Evolutionary conservation across 2,329 filamentous ascomycete species (phyloP), one percentile per base, ranked within the genome.

Genomic region (Colletotrichum karsti): DNA sequence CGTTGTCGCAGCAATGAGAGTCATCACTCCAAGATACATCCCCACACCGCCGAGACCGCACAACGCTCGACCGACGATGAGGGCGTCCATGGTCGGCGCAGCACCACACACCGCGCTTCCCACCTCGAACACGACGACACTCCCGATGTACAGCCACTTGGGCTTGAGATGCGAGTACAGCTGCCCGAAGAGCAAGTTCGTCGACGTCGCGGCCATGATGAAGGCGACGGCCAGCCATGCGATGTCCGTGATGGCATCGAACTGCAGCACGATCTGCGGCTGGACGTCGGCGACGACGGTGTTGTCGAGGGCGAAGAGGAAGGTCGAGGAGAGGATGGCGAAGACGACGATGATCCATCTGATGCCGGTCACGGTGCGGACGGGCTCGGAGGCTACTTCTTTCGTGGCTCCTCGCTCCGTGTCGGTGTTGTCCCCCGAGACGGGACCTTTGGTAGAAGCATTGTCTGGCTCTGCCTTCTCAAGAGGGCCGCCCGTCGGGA

Each of bases 271-370:
- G 37, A 84, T 80, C 2, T 73, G 68, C 1, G 79, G 79, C 64
- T 85, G 81, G 4, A 85, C 75, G 70, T 82, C 81, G 3, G 83
- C 83, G 1, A 83, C 76, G 59, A 85, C 81, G 5, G 83, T 86
- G 22, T 79, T 83, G 70, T 81, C 78, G 7, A 82, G 73, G 7
- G 78, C 76, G 58, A 81, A 82, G 9, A 83, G 79, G 26, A 81
- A 64, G 18, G 66, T 63, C 2, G 62, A 70, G 3, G 70, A 64
- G 13, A 73, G 51, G 10, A 73, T 61, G 26, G 67, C 57, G 20
- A 66, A 42, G 55, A 73, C 70, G 30, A 70, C 48, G 28, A 74
- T 30, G 59, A 70, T 20, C 56, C 71, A 69, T 39, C 74, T 60
- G 24, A 57, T 20, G 8, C 68, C 59, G 6, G 58, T 59, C 6